phyloP scores from a whole-genome alignment of 768 basidiomycete genomes.

The Rhodotorula paludigena region DNA sequence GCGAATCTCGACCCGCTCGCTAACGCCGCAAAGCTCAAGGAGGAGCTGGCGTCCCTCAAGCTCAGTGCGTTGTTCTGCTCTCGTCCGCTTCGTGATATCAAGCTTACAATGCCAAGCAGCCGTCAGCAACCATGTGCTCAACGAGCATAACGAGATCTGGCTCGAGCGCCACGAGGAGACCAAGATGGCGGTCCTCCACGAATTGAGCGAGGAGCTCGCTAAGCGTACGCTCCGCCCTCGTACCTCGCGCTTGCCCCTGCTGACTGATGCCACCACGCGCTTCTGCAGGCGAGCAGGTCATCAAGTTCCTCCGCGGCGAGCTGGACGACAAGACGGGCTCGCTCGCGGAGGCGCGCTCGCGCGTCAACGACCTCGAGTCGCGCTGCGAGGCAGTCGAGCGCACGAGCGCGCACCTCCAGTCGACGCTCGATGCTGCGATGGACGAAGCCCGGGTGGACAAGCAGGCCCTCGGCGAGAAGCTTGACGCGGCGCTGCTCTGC shows the following conservation, averaged over 20 bases:
- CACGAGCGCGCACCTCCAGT: not conserved
- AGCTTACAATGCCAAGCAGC: not conserved
- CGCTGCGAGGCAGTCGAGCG: not conserved
- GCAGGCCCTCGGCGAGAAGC: not conserved
- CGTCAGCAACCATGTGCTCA: not conserved
- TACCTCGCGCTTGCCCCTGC: no score
- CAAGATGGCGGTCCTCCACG: constrained; percentile 9
- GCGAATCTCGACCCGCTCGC: not conserved
- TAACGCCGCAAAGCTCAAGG: not conserved
- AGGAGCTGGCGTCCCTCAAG: not conserved
- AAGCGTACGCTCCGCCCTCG: constrained; percentile 1
- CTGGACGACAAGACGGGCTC: constrained; percentile 20
- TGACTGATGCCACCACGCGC: no score
- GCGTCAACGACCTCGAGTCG: not conserved
- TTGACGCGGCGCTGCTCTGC: not conserved
- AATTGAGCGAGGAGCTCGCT: not conserved
- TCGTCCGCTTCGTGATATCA: not conserved
- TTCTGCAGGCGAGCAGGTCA: constrained; percentile 21
- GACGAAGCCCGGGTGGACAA: not conserved
- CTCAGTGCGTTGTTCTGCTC: not conserved
- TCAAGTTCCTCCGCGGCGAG: constrained; percentile 15
- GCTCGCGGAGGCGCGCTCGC: constrained; percentile 12
- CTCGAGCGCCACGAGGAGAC: constrained; percentile 14
- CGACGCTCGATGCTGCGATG: not conserved
- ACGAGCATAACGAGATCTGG: not conserved